phyloP scores from a whole-genome alignment of 495 filamentous ascomycete genomes.

The Penicillium odoratum region DNA sequence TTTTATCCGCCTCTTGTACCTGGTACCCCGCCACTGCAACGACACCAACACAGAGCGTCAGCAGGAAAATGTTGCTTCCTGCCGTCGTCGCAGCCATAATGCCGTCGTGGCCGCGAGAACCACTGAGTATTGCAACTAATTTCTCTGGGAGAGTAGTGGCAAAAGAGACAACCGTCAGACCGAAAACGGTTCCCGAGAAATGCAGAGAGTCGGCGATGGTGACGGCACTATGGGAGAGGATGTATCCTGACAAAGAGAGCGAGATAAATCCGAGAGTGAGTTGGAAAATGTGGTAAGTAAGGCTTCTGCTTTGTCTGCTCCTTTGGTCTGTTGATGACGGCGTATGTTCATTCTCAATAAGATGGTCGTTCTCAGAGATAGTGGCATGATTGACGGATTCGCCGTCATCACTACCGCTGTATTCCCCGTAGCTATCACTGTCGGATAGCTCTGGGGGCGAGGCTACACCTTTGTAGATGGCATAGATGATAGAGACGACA shows the following conservation, averaged over 20 bases:
- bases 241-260: constrained; percentile 49
- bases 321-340: constrained; percentile 1
- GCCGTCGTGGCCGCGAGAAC: constrained; percentile 44
- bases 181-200: constrained; percentile 49
- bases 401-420: constrained; percentile 14
- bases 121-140: constrained; percentile 41
- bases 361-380: constrained; percentile 20
- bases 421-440: constrained; percentile 28
- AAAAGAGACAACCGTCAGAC: constrained; percentile 54
- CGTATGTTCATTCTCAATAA: constrained; percentile 4
- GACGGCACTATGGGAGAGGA: constrained; percentile 44
- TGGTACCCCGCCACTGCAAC: constrained; percentile 18
- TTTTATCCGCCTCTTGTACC: constrained; percentile 24
- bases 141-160: constrained; percentile 61
- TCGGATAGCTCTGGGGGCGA: constrained; percentile 40
- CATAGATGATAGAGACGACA: constrained; percentile 43
- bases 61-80: constrained; percentile 56
- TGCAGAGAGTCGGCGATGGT: constrained; percentile 38
- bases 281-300: constrained; percentile 38
- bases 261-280: constrained; percentile 50
- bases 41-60: constrained; percentile 52
- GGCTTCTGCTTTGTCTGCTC: constrained; percentile 10
- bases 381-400: neutral
- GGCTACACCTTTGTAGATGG: constrained; percentile 47
- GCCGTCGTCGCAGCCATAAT: constrained; percentile 56